A percentile compares a stretch with the other conserved stretches of the same genome.
Conservation (phyloP, 176 grass and related monocot species). For the Saccharum spontaneum region DNA sequence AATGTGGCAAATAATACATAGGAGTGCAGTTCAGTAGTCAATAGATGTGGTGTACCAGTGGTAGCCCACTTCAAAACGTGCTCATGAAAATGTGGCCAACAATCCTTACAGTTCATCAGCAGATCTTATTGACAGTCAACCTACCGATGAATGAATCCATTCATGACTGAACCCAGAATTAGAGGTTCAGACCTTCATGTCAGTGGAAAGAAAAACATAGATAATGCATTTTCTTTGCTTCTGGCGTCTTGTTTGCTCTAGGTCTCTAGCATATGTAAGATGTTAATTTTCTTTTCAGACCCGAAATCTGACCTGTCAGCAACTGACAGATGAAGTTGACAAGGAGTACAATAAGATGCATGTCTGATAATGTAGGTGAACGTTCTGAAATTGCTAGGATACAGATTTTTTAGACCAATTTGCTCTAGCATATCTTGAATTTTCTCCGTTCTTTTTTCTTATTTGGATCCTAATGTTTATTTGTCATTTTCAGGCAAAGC, state of each 20-base stretch:
- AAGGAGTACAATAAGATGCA: slow-evolving; percentile 47
- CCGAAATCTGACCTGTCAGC: slow-evolving; percentile 36
- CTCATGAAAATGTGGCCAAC: too few species aligned
- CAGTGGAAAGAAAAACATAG: too few species aligned
- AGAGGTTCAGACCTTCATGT: too few species aligned
- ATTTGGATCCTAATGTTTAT: not conserved
- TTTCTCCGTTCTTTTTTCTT: not conserved
- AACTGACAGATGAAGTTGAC: slow-evolving; percentile 45
- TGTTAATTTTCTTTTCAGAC: slow-evolving; percentile 25
- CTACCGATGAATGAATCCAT: too few species aligned
- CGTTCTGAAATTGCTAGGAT: slow-evolving; percentile 49
- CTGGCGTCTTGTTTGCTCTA: not conserved
- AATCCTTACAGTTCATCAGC: too few species aligned
- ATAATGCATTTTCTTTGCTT: not conserved
- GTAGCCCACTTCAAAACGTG: too few species aligned
- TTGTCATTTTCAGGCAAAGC: slow-evolving; percentile 36
- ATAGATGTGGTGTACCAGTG: too few species aligned
- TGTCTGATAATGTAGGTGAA: slow-evolving; percentile 36
- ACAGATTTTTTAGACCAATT: not conserved
- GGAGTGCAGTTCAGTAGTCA: too few species aligned
- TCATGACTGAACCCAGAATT: too few species aligned
- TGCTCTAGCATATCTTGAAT: not conserved
- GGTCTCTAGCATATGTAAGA: slow-evolving; percentile 5
- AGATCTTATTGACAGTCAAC: too few species aligned
- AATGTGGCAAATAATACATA: too few species aligned